Base-by-base conservation (phyloP, 768 basidiomycete species). In the Wakefieldia striispora region DNA sequence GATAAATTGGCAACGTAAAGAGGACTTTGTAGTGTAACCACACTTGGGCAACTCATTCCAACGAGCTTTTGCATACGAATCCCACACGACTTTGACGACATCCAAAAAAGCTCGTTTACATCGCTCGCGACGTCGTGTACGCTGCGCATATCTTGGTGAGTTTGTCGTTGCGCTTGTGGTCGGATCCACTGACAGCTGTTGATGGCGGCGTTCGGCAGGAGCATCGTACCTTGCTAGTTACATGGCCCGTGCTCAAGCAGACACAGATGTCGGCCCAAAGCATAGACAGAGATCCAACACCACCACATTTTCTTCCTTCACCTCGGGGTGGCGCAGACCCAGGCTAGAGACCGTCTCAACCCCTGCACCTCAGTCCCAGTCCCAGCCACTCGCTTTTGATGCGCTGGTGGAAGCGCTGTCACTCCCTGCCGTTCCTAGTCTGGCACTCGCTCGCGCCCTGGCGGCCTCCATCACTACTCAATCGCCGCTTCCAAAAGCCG, bases 401-500 rank as follows among this genome's bases (percentile, higher is more conserved):
- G 70, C 61, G 19, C 68, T 79, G 35, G 64, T 79, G n/a, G 70
- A 74, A 42, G 67, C 67, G 16, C 61, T 79, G 35, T 71, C 75
- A 6, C 74, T 77, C 11, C 78, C 77, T 33, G 72, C 75, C 6
- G 86, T 88, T 8, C 88, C 89, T 4, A 87, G 84, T 54, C 68
- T 88, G 5, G 55, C 65, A 12, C 77, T 84, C 60, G 86, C 88
- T 8, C 80, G 84, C 13, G 61, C 77, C 27, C 73, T 90, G n/a
- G 80, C 82, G 0, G 67, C 62, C 19, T 55, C 71, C 9, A 72
- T 89, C 40, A 61, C 75, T 7, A 74, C 70, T 4, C 70, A 73
- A 14, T 80, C 83, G 1, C 80, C 86, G 0, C 68, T 81, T 27
- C 85, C 86, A 21, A 75, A 71, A 33, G 68, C 75, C 21, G 70